These are phyloP conservation scores for Coemansia sp. DNA, from an alignment of 192 early-diverging fungal genomes.

Conservation along the genomic window DNA sequence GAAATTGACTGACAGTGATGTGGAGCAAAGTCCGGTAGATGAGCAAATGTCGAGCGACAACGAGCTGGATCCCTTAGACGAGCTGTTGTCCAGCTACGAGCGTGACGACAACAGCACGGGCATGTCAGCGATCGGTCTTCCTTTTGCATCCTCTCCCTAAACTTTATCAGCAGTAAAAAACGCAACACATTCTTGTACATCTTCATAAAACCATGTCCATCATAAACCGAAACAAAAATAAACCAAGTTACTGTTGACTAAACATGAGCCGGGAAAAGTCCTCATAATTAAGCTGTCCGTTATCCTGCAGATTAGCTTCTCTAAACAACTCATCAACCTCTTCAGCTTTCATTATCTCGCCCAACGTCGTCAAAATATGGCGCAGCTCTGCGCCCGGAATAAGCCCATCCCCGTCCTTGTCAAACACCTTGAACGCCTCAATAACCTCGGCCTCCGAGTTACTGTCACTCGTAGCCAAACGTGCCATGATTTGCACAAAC, in stretches of 20 bases:
- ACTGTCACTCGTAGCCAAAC: slow-evolving; percentile 70
- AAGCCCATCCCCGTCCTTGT: slow-evolving; percentile 88
- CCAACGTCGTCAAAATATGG: slow-evolving; percentile 88
- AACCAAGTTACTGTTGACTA: slow-evolving; percentile 3
- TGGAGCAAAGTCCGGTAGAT: too few species aligned
- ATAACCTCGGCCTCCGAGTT: slow-evolving; percentile 85
- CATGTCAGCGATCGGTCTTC: slow-evolving; percentile 2
- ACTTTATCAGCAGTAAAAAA: neutral
- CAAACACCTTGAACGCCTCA: slow-evolving; percentile 90
- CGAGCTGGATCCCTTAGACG: slow-evolving; percentile 1
- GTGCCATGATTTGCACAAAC: slow-evolving; percentile 88
- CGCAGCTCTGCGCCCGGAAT: slow-evolving; percentile 90
- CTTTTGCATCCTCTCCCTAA: neutral
- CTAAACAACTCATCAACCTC: slow-evolving; percentile 78
- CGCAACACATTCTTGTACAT: neutral
- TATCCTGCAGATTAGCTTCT: slow-evolving; percentile 74
- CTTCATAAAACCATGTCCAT: neutral
- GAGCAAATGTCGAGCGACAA: slow-evolving; percentile 3
- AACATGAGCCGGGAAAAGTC: slow-evolving; percentile 78
- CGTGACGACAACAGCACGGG: slow-evolving; percentile 7
- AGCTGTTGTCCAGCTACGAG: slow-evolving; percentile 11
- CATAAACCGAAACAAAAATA: neutral
- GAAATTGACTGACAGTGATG: neutral
- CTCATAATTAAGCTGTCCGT: slow-evolving; percentile 81
- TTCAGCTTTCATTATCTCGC: slow-evolving; percentile 70